These are phyloP conservation scores for Triticum turgidum DNA, from an alignment of 176 grass and related monocot species.

Conservation along the genomic window DNA sequence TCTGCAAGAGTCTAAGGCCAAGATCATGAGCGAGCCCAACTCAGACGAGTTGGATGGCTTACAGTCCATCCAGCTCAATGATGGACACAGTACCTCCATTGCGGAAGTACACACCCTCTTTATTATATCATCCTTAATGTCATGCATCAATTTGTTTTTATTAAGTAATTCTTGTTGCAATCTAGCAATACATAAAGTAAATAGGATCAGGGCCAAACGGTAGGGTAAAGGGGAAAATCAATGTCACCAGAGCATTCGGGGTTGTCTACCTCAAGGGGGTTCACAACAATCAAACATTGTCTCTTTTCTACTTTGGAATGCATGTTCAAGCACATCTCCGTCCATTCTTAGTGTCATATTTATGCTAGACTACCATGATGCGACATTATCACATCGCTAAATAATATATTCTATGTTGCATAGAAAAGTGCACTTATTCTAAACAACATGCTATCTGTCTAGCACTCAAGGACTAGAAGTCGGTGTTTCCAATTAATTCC, in stretches of 20 bases:
- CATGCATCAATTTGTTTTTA: too few species aligned
- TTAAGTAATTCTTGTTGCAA: neutral
- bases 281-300: neutral
- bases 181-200: conserved; percentile 53
- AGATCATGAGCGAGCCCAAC: conserved; percentile 38
- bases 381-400: neutral
- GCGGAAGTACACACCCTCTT: too few species aligned
- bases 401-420: neutral
- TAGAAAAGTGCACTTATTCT: too few species aligned
- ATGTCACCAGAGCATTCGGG: conserved; percentile 82
- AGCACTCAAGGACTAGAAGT: too few species aligned
- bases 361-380: neutral
- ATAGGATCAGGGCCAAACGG: conserved; percentile 47
- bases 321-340: too few species aligned
- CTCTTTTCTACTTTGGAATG: neutral
- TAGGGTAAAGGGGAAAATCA: conserved; percentile 84
- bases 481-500: too few species aligned
- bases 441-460: too few species aligned
- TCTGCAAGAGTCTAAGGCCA: conserved; percentile 33
- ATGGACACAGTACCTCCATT: too few species aligned
- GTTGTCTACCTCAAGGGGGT: conserved; percentile 80
- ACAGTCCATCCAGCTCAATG: too few species aligned
- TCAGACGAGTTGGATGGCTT: conserved; percentile 10
- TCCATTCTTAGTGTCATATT: too few species aligned
- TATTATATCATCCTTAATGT: too few species aligned